Evolutionary conservation across 768 basidiomycete genomes (phyloP).

Genomic region (Naematelia encephala): DNA sequence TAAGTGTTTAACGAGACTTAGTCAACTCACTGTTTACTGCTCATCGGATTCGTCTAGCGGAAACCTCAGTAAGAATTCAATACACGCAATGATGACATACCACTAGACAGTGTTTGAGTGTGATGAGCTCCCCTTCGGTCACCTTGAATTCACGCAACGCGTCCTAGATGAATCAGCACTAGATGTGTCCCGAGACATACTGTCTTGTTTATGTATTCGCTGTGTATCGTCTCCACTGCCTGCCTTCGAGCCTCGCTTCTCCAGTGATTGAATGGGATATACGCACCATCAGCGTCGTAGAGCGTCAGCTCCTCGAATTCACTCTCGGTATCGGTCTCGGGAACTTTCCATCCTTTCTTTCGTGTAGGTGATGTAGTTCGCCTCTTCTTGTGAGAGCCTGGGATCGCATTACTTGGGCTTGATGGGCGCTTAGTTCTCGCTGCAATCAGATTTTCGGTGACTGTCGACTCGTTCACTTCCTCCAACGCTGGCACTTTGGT

Average conservation of each 20-base stretch:
- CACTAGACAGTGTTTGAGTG: constrained; percentile 18
- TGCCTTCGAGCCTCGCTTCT: neutral
- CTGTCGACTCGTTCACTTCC: neutral
- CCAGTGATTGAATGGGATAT: neutral
- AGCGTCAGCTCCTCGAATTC: neutral
- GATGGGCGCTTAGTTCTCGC: neutral
- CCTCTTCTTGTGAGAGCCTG: neutral
- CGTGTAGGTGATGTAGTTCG: neutral
- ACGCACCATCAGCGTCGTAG: neutral
- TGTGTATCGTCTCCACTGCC: neutral
- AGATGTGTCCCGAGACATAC: constrained; percentile 4
- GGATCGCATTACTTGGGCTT: neutral
- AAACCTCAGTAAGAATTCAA: neutral
- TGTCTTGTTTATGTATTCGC: constrained; percentile 5
- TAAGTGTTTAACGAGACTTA: neutral
- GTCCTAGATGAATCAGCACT: constrained; percentile 11
- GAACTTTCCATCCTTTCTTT: neutral
- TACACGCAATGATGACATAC: constrained; percentile 11
- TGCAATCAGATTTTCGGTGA: neutral
- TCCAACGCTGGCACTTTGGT: neutral
- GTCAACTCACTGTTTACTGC: constrained; percentile 10
- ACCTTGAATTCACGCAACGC: constrained; percentile 20
- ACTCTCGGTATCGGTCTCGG: neutral
- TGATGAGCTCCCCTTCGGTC: constrained; percentile 23
- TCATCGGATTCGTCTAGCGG: constrained; percentile 16